A percentile compares a stretch with the other conserved stretches of the same genome.
These are phyloP conservation scores for Tetrapyrgos nigripes DNA, from an alignment of 1,284 basidiomycete species.

Conservation along the genomic window DNA sequence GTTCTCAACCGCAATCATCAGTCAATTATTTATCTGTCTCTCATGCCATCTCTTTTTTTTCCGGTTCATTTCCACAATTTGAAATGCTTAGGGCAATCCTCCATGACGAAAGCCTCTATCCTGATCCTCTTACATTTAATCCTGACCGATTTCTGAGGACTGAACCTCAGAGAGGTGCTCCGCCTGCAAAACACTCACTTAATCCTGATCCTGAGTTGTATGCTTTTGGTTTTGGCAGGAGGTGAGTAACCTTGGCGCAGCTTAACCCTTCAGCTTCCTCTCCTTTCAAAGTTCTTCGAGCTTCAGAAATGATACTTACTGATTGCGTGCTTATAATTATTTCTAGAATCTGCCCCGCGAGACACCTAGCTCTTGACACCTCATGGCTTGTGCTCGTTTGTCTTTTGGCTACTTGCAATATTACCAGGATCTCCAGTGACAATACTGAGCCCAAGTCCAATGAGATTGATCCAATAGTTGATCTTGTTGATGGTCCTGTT, in stretches of 20 bases:
- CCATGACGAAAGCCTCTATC: constrained; percentile 34
- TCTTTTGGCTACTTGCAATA: constrained; percentile 31
- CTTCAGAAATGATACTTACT: too few species aligned
- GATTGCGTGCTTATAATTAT: background rate
- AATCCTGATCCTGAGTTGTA: constrained; percentile 25
- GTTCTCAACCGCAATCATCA: background rate
- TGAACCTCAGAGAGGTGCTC: too few species aligned
- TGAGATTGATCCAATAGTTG: constrained; percentile 18
- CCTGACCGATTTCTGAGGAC: constrained; percentile 31
- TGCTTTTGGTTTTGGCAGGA: constrained; percentile 34
- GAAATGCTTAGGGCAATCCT: constrained; percentile 31
- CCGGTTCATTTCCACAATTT: too few species aligned
- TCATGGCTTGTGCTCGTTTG: constrained; percentile 36
- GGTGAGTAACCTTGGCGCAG: constrained; percentile 10
- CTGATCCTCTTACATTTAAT: constrained; percentile 35
- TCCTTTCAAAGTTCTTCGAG: too few species aligned
- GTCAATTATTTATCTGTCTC: too few species aligned
- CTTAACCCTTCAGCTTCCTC: background rate
- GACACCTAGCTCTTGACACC: constrained; percentile 32
- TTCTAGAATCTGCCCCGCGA: constrained; percentile 36
- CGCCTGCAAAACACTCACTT: constrained; percentile 22
- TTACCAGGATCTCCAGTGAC: constrained; percentile 20
- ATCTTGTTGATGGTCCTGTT: constrained; percentile 22
- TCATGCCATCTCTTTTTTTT: too few species aligned
- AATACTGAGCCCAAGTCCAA: too few species aligned